Percentiles rank a stretch among this genome's conserved stretches.
Conservation (phyloP, 768 basidiomycete species). For the Agaricus sinodeliciosus region DNA sequence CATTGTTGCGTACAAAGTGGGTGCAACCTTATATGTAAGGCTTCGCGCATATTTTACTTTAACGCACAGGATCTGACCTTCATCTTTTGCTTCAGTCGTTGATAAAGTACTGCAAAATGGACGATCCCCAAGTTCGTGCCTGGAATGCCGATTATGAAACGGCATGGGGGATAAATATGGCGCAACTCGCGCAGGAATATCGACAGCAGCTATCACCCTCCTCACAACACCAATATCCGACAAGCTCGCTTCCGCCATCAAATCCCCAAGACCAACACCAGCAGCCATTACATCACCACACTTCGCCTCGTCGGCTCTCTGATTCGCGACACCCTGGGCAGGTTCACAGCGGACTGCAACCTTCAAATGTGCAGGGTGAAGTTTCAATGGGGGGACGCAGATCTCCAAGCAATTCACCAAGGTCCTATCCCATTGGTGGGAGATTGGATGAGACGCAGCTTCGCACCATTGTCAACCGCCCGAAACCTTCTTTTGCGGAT, state of each 20-base stretch:
- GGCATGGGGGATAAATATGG: constrained; percentile 55
- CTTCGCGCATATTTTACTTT: constrained; percentile 3
- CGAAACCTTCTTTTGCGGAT: constrained; percentile 13
- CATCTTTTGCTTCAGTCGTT: constrained; percentile 39
- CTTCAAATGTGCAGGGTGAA: constrained; percentile 24
- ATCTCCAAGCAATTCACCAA: constrained; percentile 23
- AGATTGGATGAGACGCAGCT: constrained; percentile 30
- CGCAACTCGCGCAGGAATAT: constrained; percentile 39
- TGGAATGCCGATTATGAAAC: constrained; percentile 64
- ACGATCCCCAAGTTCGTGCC: constrained; percentile 45
- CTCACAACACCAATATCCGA: constrained; percentile 23
- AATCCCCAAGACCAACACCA: constrained; percentile 13
- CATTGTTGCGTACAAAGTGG: constrained; percentile 37
- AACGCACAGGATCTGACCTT: constrained; percentile 4
- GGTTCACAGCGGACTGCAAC: constrained; percentile 19
- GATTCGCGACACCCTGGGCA: constrained; percentile 23
- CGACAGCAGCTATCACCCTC: constrained; percentile 30
- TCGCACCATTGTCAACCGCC: constrained; percentile 16
- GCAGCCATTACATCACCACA: constrained; percentile 16
- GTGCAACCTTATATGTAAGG: constrained; percentile 47
- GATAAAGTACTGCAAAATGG: constrained; percentile 55
- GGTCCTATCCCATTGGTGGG: constrained; percentile 21
- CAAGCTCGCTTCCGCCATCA: constrained; percentile 16
- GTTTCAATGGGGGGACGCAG: constrained; percentile 18
- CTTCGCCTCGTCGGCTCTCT: constrained; percentile 23